Conservation (phyloP, 306 rosid genomes). For the Begonia masoniana region DNA sequence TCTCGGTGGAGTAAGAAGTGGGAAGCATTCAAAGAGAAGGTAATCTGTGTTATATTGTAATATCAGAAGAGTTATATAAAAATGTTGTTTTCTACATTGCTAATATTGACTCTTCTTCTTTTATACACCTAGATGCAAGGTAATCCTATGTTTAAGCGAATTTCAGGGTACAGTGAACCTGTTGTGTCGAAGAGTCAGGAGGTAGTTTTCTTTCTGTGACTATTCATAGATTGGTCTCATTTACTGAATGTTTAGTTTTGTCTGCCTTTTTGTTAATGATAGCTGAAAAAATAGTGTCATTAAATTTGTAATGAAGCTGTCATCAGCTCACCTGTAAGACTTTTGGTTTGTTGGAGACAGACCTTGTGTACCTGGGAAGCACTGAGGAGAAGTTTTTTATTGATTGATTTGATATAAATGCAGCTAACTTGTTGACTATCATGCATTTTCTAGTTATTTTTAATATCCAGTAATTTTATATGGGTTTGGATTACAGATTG, state of each 20-base stretch:
- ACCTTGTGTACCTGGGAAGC: too few species aligned
- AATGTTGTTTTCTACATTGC: not conserved
- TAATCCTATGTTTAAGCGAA: conserved; percentile 44
- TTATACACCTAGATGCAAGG: conserved; percentile 39
- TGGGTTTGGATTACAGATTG: conserved; percentile 47
- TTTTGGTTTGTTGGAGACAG: too few species aligned
- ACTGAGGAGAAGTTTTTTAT: too few species aligned
- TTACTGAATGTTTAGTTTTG: not conserved
- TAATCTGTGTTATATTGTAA: conserved; percentile 9
- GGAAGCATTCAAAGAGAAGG: conserved; percentile 73
- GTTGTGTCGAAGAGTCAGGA: conserved; percentile 68
- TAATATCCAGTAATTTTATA: conserved; percentile 7
- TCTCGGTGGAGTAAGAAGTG: conserved; percentile 68
- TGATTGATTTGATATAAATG: too few species aligned
- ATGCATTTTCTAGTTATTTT: conserved; percentile 1
- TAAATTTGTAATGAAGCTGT: too few species aligned
- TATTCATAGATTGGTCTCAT: not conserved
- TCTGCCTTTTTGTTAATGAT: not conserved
- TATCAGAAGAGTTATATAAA: not conserved
- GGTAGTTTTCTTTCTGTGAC: conserved; percentile 31
- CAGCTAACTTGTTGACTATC: not conserved
- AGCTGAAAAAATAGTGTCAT: not conserved
- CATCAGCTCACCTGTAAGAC: too few species aligned
- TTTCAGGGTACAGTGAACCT: conserved; percentile 47
- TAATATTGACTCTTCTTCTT: conserved; percentile 1